phyloP scores from a whole-genome alignment of 371 early-diverging fungal species.

The Mortierella sp. region DNA sequence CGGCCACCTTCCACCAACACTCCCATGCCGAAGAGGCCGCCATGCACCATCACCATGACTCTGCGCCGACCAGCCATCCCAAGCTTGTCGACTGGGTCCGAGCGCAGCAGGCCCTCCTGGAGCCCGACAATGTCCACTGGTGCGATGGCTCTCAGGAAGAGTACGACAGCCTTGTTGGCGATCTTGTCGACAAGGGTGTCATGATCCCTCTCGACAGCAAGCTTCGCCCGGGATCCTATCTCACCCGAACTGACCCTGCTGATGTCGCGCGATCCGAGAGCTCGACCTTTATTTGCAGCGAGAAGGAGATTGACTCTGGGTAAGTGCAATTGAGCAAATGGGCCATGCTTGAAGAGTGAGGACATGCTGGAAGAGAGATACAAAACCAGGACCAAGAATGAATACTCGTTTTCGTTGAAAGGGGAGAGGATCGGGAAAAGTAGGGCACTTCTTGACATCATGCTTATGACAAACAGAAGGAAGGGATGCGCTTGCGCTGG shows the following conservation, averaged over 20 bases:
- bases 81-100: conserved; percentile 52
- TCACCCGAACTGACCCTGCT: conserved; percentile 61
- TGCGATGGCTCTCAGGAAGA: conserved; percentile 59
- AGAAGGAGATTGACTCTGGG: conserved; percentile 58
- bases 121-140: conserved; percentile 57
- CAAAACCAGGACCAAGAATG: not conserved
- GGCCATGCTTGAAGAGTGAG: not conserved
- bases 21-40: conserved; percentile 20
- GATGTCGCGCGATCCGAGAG: conserved; percentile 61
- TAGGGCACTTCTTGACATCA: not conserved
- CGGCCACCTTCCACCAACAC: conserved; percentile 33
- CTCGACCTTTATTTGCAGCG: conserved; percentile 62
- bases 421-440: not conserved
- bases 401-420: not conserved
- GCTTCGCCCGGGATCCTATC: conserved; percentile 65
- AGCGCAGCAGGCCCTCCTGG: conserved; percentile 43
- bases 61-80: conserved; percentile 33
- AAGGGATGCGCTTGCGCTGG: not conserved
- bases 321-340: conserved; percentile 6
- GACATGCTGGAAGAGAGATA: not conserved
- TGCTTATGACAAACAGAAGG: not conserved
- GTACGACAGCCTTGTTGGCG: conserved; percentile 28
- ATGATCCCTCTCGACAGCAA: conserved; percentile 69
- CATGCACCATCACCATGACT: conserved; percentile 12
- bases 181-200: conserved; percentile 67